Base-by-base conservation (phyloP, 495 filamentous ascomycete genomes). In the Tuber indicum region DNA sequence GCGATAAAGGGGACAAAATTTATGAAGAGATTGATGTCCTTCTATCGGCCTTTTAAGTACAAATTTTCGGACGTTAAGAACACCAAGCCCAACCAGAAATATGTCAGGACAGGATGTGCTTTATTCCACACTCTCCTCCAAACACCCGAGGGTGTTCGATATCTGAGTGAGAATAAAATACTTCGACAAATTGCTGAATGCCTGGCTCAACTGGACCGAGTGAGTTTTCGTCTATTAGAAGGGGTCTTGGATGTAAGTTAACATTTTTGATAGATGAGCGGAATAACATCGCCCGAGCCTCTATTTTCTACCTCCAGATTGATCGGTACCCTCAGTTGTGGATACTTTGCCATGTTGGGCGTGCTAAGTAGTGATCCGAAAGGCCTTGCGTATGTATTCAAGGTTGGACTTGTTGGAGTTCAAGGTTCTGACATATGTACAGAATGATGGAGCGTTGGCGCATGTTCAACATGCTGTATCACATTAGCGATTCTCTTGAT, bases 381-480 rank as follows among this genome's bases (percentile, higher is more conserved):
- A 76, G 96, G 96, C 1, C 87, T 98, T 43, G 88, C 90, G 79
- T 81, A 75, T 46, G 79, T 77, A 43, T 14, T 69, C 4, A 26
- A 26, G 2, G 19, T 58, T 71, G 4, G 47, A 9, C 44, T 52
- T 26, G 9, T 26, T 71, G 16, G 21, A 41, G 58, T 66, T 66
- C 26, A 36, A 23, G 21, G 52, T 36, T 73, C 72, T 75, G 69
- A 78, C 62, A 69, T 69, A 52, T n/a, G 47, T 46, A 69, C 23
- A 81, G 82, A 79, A 97, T 98, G 89, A 91, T 99, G 84, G 94
- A 97, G 82, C 88, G 93, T 78, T 98, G 95, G 94, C 93, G 93
- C 77, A 95, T 98, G 87, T 91, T 97, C 83, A 98, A 98, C 84
- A 98, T 98, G 93, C 94, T 97, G 86, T 99, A 99, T 83, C 95